Evolutionary conservation across 169 alveolate species (phyloP), one percentile per base, ranked within the genome.

Genomic region (Fabrea salina): DNA sequence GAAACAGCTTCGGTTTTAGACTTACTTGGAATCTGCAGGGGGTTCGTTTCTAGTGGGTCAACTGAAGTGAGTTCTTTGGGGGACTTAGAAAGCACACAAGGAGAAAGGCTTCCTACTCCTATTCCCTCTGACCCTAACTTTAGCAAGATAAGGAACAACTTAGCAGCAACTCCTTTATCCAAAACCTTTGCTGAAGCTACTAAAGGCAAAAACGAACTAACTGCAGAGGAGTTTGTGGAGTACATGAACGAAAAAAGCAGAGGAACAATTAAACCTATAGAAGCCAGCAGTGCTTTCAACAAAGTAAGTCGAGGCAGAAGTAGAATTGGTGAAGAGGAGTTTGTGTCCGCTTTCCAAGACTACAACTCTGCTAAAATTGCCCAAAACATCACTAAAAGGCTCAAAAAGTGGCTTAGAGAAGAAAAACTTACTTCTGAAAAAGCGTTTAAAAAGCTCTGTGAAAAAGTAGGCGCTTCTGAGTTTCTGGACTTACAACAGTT

Each of bases 341-440:
- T 61, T 61, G 32, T 47, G 16, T 8, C 54, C 16, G 74, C 41
- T 35, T 61, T 61, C 25, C 27, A 13, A n/a, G 13, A 11, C 7
- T 61, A 61, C 50, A 27, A 61, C 27, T 13, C 11, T 33, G 39
- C 11, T 61, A 61, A 1, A 51, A 61, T n/a, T 33, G 51, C 11
- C 74, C 44, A 37, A 37, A 37, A 37, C 41, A 37, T 16, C 25
- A n/a, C 39, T 1, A 35, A 27, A 3, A n/a, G n/a, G 19, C n/a
- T 68, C n/a, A 68, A n/a, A 22, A n/a, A n/a, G n/a, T 68, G 78
- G 67, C 57, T 68, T 19, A 37, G 78, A 68, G 41, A 68, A 1
- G 78, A 44, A 4, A 68, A 68, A 43, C 57, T 68, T 43, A 43
- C 50, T 2, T 19, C 78, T 19, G 78, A 68, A 43, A 57, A 68